Evolutionary conservation across 371 early-diverging fungal genomes (phyloP).

Genomic region (Mucor velutinosus): DNA sequence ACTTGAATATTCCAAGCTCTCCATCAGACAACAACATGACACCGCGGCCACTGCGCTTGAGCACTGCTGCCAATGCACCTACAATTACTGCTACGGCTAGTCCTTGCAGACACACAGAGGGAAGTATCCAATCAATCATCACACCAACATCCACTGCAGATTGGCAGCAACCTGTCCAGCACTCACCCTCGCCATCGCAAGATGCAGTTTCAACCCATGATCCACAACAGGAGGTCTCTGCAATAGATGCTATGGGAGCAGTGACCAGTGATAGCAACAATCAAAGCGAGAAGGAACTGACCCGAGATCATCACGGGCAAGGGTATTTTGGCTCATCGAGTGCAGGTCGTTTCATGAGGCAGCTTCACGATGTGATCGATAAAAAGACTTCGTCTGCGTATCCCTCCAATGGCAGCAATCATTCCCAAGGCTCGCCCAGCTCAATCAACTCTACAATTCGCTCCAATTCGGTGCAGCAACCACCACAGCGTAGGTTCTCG

Average conservation of each 20-base stretch:
- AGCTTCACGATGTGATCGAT: slow-evolving; percentile 27
- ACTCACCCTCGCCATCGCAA: not conserved
- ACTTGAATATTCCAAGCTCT: not conserved
- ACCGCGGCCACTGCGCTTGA: not conserved
- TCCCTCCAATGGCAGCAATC: not conserved
- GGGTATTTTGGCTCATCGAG: slow-evolving; percentile 34
- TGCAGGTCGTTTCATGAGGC: slow-evolving; percentile 28
- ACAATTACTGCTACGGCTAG: not conserved
- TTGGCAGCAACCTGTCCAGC: not conserved
- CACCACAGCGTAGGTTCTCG: not conserved
- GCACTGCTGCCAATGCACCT: not conserved
- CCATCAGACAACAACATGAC: not conserved
- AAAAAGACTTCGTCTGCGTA: slow-evolving; percentile 18
- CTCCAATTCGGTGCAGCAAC: not conserved
- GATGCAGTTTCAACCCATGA: not conserved
- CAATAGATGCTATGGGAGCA: slow-evolving; percentile 31
- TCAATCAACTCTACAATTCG: not conserved
- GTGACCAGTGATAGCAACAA: slow-evolving; percentile 15
- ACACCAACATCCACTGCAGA: not conserved
- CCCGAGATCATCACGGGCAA: slow-evolving; percentile 13
- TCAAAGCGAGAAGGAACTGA: not conserved
- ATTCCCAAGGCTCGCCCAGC: slow-evolving; percentile 8
- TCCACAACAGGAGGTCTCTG: not conserved
- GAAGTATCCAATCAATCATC: not conserved
- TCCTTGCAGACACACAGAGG: not conserved